Percentiles rank a stretch among this genome's conserved stretches.
Conservation (phyloP, 73 alveolate species). For the Paramecium caudatum region DNA sequence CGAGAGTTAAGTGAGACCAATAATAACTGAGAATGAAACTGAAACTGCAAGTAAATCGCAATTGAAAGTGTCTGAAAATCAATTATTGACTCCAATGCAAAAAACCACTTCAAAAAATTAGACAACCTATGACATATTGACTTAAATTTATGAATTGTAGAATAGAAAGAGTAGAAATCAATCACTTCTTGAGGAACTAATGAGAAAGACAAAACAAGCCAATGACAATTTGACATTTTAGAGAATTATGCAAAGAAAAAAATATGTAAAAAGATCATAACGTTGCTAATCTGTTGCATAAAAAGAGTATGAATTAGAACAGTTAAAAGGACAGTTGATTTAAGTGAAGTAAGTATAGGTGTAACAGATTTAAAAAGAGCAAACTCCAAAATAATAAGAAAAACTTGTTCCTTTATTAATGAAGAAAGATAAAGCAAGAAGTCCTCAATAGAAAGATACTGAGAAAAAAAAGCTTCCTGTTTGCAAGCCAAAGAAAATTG, state of each 20-base stretch:
- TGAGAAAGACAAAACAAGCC: constrained; percentile 56
- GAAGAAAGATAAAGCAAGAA: background rate
- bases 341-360: constrained; percentile 29
- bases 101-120: background rate
- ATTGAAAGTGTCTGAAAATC: constrained; percentile 19
- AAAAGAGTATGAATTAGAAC: constrained; percentile 52
- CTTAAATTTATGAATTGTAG: constrained; percentile 36
- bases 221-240: constrained; percentile 28
- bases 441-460: constrained; percentile 20
- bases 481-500: constrained; percentile 41
- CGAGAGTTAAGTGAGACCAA: constrained; percentile 2
- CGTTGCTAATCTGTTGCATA: constrained; percentile 59
- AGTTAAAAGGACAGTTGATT: constrained; percentile 49
- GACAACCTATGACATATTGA: constrained; percentile 46
- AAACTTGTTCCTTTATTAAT: constrained; percentile 10
- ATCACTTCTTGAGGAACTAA: constrained; percentile 51
- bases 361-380: background rate
- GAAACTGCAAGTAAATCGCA: constrained; percentile 23
- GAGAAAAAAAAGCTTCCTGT: background rate
- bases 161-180: constrained; percentile 60
- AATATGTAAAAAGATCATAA: constrained; percentile 26
- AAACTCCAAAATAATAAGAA: constrained; percentile 19
- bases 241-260: constrained; percentile 13
- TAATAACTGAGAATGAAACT: background rate
- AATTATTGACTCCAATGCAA: constrained; percentile 35